phyloP scores from a whole-genome alignment of 768 basidiomycete genomes.

The Naganishia antarctica region DNA sequence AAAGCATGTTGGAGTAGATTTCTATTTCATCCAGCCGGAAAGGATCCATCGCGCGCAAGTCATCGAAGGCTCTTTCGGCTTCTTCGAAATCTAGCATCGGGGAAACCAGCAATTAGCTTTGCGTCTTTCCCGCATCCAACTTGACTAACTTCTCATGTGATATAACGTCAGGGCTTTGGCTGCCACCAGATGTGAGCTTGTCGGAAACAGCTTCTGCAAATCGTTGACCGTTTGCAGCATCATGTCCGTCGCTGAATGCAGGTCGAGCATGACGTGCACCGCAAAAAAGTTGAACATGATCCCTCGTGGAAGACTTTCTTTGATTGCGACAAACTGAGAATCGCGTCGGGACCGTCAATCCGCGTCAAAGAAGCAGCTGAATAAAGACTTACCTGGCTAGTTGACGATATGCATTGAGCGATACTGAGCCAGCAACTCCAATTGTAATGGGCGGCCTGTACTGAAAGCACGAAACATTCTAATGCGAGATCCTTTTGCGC shows the following conservation, averaged over 20 bases:
- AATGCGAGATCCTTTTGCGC: constrained; percentile 79
- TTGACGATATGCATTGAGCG: constrained; percentile 66
- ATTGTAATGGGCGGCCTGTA: constrained; percentile 79
- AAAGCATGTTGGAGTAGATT: constrained; percentile 91
- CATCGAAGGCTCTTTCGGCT: constrained; percentile 79
- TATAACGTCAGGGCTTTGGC: constrained; percentile 80
- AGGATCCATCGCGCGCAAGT: constrained; percentile 73
- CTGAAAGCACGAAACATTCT: constrained; percentile 69
- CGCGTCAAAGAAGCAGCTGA: background rate
- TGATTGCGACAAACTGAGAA: constrained; percentile 47
- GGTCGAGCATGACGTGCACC: constrained; percentile 79
- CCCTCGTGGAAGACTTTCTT: constrained; percentile 56
- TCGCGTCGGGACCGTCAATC: background rate
- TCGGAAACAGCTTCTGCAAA: constrained; percentile 73
- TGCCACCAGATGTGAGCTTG: constrained; percentile 78
- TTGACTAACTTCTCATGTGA: constrained; percentile 76
- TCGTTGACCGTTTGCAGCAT: constrained; percentile 76
- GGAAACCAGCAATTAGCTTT: no score
- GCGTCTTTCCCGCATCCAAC: no score
- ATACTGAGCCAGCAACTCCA: constrained; percentile 89
- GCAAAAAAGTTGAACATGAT: constrained; percentile 69
- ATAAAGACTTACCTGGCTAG: constrained; percentile 65
- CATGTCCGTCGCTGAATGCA: constrained; percentile 81
- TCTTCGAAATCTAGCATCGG: constrained; percentile 87
- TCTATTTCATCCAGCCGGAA: constrained; percentile 91